Base-by-base conservation (phyloP, 352 stramenopile genomes). In the Pythium aristosporum region DNA sequence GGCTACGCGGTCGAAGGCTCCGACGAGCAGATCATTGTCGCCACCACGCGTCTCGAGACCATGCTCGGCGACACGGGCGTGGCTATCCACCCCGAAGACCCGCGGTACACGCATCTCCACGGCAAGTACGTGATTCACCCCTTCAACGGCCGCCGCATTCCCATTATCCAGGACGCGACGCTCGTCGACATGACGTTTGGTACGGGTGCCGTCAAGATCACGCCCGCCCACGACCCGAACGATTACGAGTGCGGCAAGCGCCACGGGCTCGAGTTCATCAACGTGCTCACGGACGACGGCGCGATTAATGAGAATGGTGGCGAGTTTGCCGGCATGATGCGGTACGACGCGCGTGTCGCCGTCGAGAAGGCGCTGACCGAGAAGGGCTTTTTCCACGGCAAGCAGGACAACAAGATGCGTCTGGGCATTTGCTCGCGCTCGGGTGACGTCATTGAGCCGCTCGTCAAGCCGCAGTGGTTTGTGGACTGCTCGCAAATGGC, bases 401-500 rank as follows among this genome's bases (percentile, higher is more conserved):
- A 99, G 78, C 83, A 93, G 68, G 88, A 96, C 65, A 99, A 99
- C 81, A 98, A 98, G 77, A 99, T 99, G 97, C 86, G 94, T 39
- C 81, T 99, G 15, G 94, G 96, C 41, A 79, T 99, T 48, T 99
- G 98, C 79, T 99, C 96, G 39, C 93, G 98, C 56, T 99, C 96
- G 41, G 96, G 96, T 48, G 97, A 99, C 77, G 87, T 99, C 69
- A 98, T 99, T 57, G 98, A 99, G 82, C 98, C 98, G 28, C 92
- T 99, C 62, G 96, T 99, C 46, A 99, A 98, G 79, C 98, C 98
- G n/a, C 98, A 99, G 84, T 99, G 98, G 98, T 96, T 95, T 55
- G 78, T 96, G 6, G 88, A 96, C 69, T 96, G 88, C 68, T 77
- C 86, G 53, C 69, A 92, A 60, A 95, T 96, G 87, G 88, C 88